phyloP scores from a whole-genome alignment of 2,329 filamentous ascomycete genomes.

The Talaromyces sp. region DNA sequence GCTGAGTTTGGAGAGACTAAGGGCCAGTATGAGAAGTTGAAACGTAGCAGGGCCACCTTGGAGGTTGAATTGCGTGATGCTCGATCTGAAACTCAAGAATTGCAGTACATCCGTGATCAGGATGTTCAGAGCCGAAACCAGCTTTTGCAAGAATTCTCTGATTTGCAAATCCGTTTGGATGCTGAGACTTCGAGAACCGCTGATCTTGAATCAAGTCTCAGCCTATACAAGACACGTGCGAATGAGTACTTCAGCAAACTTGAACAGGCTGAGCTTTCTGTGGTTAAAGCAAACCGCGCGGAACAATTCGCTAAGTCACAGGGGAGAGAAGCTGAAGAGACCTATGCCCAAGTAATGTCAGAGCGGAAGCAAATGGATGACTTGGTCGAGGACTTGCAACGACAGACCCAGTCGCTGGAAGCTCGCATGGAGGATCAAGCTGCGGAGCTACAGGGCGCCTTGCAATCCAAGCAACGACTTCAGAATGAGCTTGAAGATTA shows the following conservation, averaged over 20 bases:
- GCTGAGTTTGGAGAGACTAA: conserved; percentile 86
- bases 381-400: conserved; percentile 84
- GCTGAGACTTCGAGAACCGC: conserved; percentile 81
- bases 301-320: conserved; percentile 94
- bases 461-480: conserved; percentile 88
- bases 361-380: conserved; percentile 89
- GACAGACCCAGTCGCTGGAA: conserved; percentile 85
- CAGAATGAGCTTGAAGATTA: conserved; percentile 98
- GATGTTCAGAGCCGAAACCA: conserved; percentile 86
- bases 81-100: conserved; percentile 79
- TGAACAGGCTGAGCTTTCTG: conserved; percentile 93
- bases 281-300: conserved; percentile 86
- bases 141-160: conserved; percentile 86
- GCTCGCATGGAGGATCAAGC: conserved; percentile 89
- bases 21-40: conserved; percentile 81
- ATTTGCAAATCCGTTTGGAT: conserved; percentile 90
- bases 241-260: conserved; percentile 98
- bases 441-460: conserved; percentile 80
- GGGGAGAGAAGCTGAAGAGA: conserved; percentile 87
- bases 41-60: conserved; percentile 74
- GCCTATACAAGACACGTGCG: conserved; percentile 85
- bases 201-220: conserved; percentile 81
- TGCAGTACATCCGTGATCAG: conserved; percentile 77
- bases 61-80: conserved; percentile 88
- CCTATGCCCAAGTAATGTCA: conserved; percentile 84